phyloP scores from a whole-genome alignment of 345 rosid species.

The Populus simonii region DNA sequence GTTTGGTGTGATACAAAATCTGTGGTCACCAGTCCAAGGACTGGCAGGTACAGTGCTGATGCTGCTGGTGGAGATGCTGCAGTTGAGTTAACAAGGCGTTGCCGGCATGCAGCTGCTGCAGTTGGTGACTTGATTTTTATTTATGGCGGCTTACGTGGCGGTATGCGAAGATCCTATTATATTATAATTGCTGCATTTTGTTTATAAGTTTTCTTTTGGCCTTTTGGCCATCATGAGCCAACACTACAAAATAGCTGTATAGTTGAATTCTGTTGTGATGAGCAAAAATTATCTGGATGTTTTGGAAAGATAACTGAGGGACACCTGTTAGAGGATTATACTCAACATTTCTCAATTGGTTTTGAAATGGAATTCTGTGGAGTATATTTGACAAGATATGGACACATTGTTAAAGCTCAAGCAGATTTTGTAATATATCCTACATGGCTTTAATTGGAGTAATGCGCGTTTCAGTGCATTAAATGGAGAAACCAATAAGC shows the following conservation, averaged over 20 bases:
- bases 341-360: neutral
- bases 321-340: neutral
- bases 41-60: slow-evolving; percentile 87
- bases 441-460: neutral
- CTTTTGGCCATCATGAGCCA: neutral
- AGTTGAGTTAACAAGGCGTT: slow-evolving; percentile 95
- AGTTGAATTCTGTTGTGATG: neutral
- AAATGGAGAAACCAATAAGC: neutral
- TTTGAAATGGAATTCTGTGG: neutral
- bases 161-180: slow-evolving; percentile 42
- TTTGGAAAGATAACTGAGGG: neutral
- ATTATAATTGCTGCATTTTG: slow-evolving; percentile 2
- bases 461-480: neutral
- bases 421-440: neutral
- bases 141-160: slow-evolving; percentile 99
- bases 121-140: slow-evolving; percentile 89
- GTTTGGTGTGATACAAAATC: slow-evolving; percentile 99
- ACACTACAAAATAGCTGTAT: neutral
- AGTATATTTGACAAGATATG: neutral
- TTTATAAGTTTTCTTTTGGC: neutral
- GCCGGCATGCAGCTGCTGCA: slow-evolving; percentile 99
- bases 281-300: neutral
- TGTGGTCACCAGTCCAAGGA: slow-evolving; percentile 92
- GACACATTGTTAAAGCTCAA: neutral
- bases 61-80: slow-evolving; percentile 99